Evolutionary conservation across 257 asterid species (phyloP).

Genomic region (Osmanthus fragrans): DNA sequence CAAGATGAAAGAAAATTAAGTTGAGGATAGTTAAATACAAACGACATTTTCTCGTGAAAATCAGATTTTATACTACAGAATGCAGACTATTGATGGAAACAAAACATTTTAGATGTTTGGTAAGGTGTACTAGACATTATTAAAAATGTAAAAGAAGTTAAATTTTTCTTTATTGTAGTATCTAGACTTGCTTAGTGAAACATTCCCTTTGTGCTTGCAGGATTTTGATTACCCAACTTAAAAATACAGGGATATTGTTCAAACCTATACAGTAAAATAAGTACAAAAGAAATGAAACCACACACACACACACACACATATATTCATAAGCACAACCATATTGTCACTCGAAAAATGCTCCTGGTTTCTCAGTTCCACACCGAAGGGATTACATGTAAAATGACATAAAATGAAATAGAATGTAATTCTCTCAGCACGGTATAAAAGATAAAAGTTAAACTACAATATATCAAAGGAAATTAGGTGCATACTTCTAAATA

Average conservation of each 20-base stretch:
- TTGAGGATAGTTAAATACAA: background rate
- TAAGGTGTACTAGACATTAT: background rate
- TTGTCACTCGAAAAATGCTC: background rate
- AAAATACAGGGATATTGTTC: background rate
- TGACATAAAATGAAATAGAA: background rate
- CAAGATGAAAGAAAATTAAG: too few species aligned
- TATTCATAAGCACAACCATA: too few species aligned
- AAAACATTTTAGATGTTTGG: background rate
- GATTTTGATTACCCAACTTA: background rate
- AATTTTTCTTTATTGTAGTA: too few species aligned
- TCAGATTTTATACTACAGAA: background rate
- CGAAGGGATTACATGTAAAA: background rate
- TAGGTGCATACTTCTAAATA: constrained; percentile 76
- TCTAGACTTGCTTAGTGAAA: background rate
- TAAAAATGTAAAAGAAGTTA: background rate
- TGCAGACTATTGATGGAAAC: background rate
- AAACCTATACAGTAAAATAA: background rate
- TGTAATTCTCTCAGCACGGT: background rate
- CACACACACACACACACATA: too few species aligned
- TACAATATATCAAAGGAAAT: constrained; percentile 16
- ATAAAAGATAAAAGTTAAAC: constrained; percentile 14
- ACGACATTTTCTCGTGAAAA: background rate
- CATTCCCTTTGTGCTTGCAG: background rate
- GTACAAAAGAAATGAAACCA: background rate
- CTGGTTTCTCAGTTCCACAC: too few species aligned